Conservation (phyloP, 2,329 filamentous ascomycete genomes). For the Beauveria varroae region DNA sequence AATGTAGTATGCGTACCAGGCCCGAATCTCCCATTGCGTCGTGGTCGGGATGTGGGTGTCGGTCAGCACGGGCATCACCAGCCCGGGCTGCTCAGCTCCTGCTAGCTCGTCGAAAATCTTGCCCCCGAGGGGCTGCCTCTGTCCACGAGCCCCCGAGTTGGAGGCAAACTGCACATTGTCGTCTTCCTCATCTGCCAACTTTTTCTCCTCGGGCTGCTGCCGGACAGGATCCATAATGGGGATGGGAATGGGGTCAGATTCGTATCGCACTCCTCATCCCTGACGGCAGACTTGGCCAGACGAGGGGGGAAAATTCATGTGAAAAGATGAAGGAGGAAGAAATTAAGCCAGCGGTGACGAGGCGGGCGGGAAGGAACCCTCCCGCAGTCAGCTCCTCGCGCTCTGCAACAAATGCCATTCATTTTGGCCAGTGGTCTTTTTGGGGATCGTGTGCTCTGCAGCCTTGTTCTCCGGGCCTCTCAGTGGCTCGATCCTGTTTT, state of each 20-base stretch:
- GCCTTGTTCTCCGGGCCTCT: not conserved
- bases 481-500: not conserved
- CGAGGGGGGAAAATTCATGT: not conserved
- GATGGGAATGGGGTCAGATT: not conserved
- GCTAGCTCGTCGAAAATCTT: not conserved
- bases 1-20: conserved; percentile 46
- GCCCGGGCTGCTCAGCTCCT: not conserved
- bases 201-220: not conserved
- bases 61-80: conserved; percentile 10
- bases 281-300: not conserved
- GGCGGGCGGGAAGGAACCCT: not conserved
- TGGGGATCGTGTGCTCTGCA: not conserved
- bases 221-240: not conserved
- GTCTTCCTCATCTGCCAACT: not conserved
- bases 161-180: not conserved
- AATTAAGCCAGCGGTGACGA: not conserved
- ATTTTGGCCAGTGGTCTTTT: not conserved
- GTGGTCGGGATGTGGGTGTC: conserved; percentile 8
- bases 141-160: not conserved
- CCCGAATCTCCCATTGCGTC: conserved; percentile 10
- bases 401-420: not conserved
- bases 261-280: not conserved
- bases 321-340: not conserved
- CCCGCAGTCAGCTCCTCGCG: not conserved
- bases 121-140: not conserved